Evolutionary conservation across 2,329 filamentous ascomycete species (phyloP), one percentile per base, ranked within the genome.

Genomic region (Fusarium virguliforme): DNA sequence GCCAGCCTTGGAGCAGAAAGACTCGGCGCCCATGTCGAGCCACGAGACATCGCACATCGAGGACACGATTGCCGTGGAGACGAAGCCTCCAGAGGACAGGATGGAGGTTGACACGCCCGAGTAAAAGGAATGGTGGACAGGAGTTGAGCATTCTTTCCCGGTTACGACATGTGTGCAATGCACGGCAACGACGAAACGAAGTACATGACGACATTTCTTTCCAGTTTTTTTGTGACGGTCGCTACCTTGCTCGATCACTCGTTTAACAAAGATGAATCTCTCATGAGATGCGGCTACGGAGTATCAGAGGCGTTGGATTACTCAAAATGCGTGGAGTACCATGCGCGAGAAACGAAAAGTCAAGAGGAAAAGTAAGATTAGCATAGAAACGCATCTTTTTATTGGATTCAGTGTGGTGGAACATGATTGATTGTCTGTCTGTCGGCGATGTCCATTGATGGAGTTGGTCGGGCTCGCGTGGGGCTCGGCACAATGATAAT

Each of bases 91-190:
- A 54, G 70, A 74, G 22, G 74, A 77, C 51, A 78, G 74, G 37
- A 77, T 77, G 70, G 74, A 75, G 70, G 71, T 72, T 64, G 76
- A 78, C 41, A 60, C 72, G 37, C 65, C 72, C 28, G 63, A 74
- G 51, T 65, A 60, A 72, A 57, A 64, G 46, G 59, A 63, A 38
- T 22, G 18, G 40, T 54, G 55, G 43, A 22, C 30, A 60, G 60
- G 48, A 66, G 65, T 53, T 60, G 56, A 64, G 63, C 43, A 62
- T 64, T 71, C 64, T 56, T 57, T 62, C 62, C 62, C 60, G 61
- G 67, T 72, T 64, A 68, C 60, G 68, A 75, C 60, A 35, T 37
- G 48, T 53, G 72, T 68, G 62, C 58, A 71, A 71, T 60, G 62
- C 60, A 65, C 64, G 56, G 66, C 72, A 58, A 76, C 54, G 75